These are phyloP conservation scores for Cordyceps farinosa DNA, from an alignment of 2,329 filamentous ascomycete species.

Conservation along the genomic window DNA sequence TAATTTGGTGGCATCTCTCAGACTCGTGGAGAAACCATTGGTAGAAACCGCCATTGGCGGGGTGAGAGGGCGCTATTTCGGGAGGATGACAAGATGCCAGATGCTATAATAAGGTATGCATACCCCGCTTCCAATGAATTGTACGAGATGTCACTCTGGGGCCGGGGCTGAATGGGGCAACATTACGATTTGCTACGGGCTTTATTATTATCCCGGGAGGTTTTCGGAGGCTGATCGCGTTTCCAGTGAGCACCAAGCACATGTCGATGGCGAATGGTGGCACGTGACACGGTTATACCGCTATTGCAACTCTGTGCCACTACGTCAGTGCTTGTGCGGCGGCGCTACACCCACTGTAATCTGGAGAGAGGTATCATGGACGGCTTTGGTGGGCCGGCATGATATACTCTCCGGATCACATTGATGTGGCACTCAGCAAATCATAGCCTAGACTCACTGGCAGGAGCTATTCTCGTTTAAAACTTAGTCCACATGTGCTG, in stretches of 20 bases:
- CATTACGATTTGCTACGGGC: not conserved
- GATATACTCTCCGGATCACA: not conserved
- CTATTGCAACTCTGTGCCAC: not conserved
- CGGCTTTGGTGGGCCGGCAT: constrained; percentile 13
- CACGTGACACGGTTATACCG: constrained; percentile 12
- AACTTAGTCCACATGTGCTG: not conserved
- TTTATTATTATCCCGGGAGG: not conserved
- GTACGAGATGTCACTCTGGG: not conserved
- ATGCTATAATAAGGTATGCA: not conserved
- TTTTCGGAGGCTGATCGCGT: not conserved
- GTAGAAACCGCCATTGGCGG: not conserved
- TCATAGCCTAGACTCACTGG: not conserved
- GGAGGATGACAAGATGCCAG: not conserved
- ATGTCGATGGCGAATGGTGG: constrained; percentile 1
- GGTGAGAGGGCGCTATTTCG: not conserved
- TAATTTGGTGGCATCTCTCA: not conserved
- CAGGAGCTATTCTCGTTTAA: not conserved
- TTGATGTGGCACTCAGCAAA: not conserved
- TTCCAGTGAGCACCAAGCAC: not conserved
- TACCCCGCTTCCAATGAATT: constrained; percentile 5
- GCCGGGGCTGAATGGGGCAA: not conserved
- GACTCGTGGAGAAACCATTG: not conserved
- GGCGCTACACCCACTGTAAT: not conserved
- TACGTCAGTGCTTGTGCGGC: not conserved
- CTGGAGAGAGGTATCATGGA: not conserved